phyloP scores from a whole-genome alignment of 352 stramenopile genomes.

The Globisporangium takayamanum region DNA sequence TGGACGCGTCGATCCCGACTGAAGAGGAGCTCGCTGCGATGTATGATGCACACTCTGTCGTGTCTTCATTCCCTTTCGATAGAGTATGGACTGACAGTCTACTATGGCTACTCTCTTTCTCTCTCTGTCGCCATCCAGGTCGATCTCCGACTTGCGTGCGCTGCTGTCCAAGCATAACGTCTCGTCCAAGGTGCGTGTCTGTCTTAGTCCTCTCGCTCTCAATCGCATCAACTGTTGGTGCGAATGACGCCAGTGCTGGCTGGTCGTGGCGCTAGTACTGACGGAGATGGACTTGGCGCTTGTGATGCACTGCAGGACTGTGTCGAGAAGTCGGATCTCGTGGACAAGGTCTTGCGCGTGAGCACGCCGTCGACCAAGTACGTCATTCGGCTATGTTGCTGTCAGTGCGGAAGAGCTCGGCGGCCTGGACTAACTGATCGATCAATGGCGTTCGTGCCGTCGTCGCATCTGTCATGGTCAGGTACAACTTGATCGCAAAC shows the following conservation, averaged over 20 bases:
- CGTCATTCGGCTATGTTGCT: slow-evolving; percentile 1
- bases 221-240: too few relatives aligned
- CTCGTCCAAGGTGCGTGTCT: slow-evolving; percentile 27
- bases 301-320: slow-evolving; percentile 59
- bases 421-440: background rate
- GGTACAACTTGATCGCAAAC: slow-evolving; percentile 98
- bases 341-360: slow-evolving; percentile 54
- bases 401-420: background rate
- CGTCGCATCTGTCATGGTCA: slow-evolving; percentile 19
- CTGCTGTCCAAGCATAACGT: slow-evolving; percentile 49
- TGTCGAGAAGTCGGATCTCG: slow-evolving; percentile 73
- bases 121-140: slow-evolving; percentile 20
- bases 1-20: slow-evolving; percentile 37
- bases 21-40: slow-evolving; percentile 48
- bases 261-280: background rate
- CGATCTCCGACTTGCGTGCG: slow-evolving; percentile 52
- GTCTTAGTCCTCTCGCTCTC: too few relatives aligned
- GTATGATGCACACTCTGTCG: slow-evolving; percentile 9
- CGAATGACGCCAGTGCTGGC: too few relatives aligned
- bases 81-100: background rate
- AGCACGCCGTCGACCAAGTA: slow-evolving; percentile 64
- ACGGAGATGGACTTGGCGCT: background rate
- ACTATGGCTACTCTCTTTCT: background rate
- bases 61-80: background rate
- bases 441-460: slow-evolving; percentile 3